Evolutionary conservation across 2,329 filamentous ascomycete genomes (phyloP).

Genomic region (Diplodia mutila): DNA sequence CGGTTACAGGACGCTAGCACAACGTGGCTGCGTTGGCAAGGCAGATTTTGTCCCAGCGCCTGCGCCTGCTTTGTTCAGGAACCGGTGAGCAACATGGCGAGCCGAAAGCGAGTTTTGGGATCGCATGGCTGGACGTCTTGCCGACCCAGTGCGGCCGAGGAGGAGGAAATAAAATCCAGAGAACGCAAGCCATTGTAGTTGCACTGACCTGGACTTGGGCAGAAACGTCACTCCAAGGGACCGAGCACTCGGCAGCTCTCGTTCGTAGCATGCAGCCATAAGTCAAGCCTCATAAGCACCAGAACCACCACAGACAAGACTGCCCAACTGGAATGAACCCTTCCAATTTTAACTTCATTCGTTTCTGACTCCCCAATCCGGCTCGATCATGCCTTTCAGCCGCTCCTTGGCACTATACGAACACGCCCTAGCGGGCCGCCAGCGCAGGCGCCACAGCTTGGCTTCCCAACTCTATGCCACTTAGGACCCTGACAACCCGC

Average conservation of each 20-base stretch:
- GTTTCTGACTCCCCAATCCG: background rate
- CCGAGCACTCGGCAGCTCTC: background rate
- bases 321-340: background rate
- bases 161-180: background rate
- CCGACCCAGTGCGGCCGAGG: background rate
- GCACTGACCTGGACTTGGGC: background rate
- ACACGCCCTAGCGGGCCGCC: conserved; percentile 13
- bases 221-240: background rate
- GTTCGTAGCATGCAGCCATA: background rate
- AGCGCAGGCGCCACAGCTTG: conserved; percentile 2
- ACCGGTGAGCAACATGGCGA: conserved; percentile 3
- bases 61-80: background rate
- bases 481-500: background rate
- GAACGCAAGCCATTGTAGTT: background rate
- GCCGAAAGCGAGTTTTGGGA: background rate
- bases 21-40: conserved; percentile 20
- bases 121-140: background rate
- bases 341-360: conserved; percentile 8
- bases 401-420: conserved; percentile 13
- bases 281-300: conserved; percentile 7
- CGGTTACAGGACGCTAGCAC: conserved; percentile 15
- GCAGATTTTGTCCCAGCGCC: background rate
- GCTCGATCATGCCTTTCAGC: conserved; percentile 8
- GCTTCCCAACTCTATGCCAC: background rate
- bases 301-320: background rate